Conservation (phyloP, 2,329 filamentous ascomycete genomes). For the Exophiala spinifera region DNA sequence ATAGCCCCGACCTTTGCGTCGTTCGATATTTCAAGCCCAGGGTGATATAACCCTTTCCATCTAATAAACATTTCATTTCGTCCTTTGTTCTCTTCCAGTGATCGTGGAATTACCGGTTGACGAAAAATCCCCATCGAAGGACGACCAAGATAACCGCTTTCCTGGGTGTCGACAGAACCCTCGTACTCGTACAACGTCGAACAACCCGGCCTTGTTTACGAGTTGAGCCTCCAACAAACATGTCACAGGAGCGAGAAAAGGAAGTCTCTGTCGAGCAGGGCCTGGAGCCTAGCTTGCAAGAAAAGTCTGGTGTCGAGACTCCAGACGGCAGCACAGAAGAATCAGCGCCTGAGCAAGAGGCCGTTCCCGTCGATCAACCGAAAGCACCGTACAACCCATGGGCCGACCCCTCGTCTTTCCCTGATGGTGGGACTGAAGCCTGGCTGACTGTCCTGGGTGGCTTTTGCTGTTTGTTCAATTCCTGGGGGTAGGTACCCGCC, state of each 20-base stretch:
- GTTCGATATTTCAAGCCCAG: too few species aligned
- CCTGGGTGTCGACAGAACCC: not conserved
- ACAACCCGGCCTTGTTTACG: not conserved
- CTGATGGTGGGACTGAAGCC: constrained; percentile 57
- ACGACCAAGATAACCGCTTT: too few species aligned
- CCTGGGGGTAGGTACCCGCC: constrained; percentile 48
- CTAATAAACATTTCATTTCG: too few species aligned
- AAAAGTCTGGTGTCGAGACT: not conserved
- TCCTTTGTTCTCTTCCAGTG: too few species aligned
- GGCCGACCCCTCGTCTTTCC: constrained; percentile 51
- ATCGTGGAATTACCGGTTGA: too few species aligned
- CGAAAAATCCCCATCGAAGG: too few species aligned
- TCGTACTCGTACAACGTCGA: not conserved
- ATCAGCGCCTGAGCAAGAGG: constrained; percentile 7
- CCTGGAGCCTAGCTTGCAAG: not conserved
- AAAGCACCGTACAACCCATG: constrained; percentile 24
- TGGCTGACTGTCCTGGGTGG: constrained; percentile 56
- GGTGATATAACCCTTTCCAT: too few species aligned
- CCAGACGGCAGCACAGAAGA: constrained; percentile 4
- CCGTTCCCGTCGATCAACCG: constrained; percentile 8
- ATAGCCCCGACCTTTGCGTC: too few species aligned
- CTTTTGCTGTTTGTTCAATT: constrained; percentile 48
- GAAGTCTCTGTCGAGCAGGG: constrained; percentile 5
- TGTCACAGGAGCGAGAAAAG: constrained; percentile 14
- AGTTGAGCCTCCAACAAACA: not conserved